Evolutionary conservation across 768 basidiomycete species (phyloP), one percentile per base, ranked within the genome.

Genomic region (Suillus alpinus): DNA sequence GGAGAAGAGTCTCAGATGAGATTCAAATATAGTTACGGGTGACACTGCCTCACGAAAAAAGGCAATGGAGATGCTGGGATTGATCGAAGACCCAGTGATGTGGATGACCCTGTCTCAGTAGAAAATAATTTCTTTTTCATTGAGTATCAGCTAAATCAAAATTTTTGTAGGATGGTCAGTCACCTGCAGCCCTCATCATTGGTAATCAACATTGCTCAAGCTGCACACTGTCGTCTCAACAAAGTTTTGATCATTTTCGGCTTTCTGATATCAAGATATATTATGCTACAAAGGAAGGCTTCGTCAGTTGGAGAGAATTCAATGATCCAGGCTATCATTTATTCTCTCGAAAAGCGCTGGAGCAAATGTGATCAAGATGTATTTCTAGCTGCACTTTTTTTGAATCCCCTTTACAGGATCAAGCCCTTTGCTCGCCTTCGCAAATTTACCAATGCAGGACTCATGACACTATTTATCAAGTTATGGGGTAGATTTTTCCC

Each of bases 191-290:
- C 41, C 41, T 68, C 75, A 26, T 73, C 67, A 14, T 60, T 71
- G 58, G 72, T 72, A n/a, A 62, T 69, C 14, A 74, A 74, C 59
- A 59, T 74, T 40, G 66, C 67, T 8, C 71, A 77, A 52, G 57
- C 61, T 1, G 46, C 71, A 10, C 70, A 71, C 41, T 73, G 71
- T 57, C 66, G 69, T 0, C 68, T 75, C 32, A 73, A 76, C 63
- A 52, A 69, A 43, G 73, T 76, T n/a, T 65, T 74, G 12, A 49
- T 75, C 7, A 69, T 68, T 18, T 73, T 76, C 56, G 76, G 70
- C 2, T 63, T 58, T n/a, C 59, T 77, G 3, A 20, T 62, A n/a
- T 51, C 60, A 23, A 51, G 62, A 31, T 75, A 70, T 56, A 29
- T 43, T 20, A 16, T 57, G 14, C 43, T 62, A 9, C 32, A 20